Base-by-base conservation (phyloP, 768 basidiomycete species). In the Lentinula guzmanii region DNA sequence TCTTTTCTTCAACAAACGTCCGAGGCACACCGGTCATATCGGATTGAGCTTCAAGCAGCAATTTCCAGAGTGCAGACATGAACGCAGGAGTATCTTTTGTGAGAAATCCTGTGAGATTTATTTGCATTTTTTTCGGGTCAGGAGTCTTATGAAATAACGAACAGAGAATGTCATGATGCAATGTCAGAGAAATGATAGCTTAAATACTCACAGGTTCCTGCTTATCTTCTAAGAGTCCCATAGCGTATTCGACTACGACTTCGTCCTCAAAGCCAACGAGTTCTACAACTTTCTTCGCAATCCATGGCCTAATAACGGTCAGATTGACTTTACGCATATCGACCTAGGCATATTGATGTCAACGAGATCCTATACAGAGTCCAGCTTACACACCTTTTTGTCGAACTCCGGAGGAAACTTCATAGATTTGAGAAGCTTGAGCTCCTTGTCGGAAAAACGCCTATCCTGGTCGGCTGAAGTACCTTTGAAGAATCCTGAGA, bases 281-380 rank as follows among this genome's bases (percentile, higher is more conserved):
- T 61, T 95, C 91, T 3, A 90, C 83, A 61, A 97, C 89, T 74
- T 92, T 91, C 80, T 93, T 94, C 13, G 92, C 90, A 63, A 98
- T 87, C 97, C 97, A 99, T 2, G 94, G 93, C 62, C 91, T 81
- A 70, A 99, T 91, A 66, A 98, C 94, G 16, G 83, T 79, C 63
- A 98, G 68, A 72, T 98, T 97, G 63, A 98, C 94, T 80, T 98
- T 95, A 39, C 92, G 85, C 84, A 95, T 90, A 71, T 98, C 95
- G 50, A 97, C 94, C 91, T 91, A 46, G 16, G 42, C 21, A 52
- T 11, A 39, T 15, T 50, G 7, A 2, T 1, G 15, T 37, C 28
- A 34, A 39, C 31, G 51, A n/a, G 52, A 5, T 15, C 58, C 37
- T 28, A 33, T 16, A 45, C 24, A 11, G 58, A n/a, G 11, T 33